phyloP scores from a whole-genome alignment of 2,329 filamentous ascomycete genomes.

The Trichoderma asperellum region DNA sequence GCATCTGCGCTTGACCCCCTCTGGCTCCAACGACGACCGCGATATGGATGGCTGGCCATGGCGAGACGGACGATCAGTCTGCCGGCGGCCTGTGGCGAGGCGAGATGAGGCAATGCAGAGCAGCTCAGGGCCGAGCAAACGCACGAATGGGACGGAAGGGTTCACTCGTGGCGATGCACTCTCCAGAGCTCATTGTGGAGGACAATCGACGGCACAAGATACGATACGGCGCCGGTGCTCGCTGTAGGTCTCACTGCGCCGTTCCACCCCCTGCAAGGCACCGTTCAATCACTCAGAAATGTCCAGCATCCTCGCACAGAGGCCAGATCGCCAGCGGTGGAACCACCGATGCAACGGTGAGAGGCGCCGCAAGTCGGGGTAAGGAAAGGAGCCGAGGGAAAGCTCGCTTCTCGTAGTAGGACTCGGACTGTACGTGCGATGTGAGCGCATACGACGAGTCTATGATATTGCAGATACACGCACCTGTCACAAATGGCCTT shows the following conservation, averaged over 20 bases:
- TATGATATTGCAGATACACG: background rate
- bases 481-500: background rate
- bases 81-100: background rate
- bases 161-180: background rate
- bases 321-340: conserved; percentile 29
- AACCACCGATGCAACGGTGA: conserved; percentile 29
- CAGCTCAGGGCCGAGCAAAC: background rate
- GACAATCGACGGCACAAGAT: background rate
- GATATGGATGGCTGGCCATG: background rate
- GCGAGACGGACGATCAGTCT: background rate
- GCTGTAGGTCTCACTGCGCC: conserved; percentile 6
- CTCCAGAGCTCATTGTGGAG: background rate
- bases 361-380: conserved; percentile 23
- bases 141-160: background rate
- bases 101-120: background rate
- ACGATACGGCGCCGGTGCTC: background rate
- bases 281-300: conserved; percentile 14
- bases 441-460: background rate
- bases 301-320: conserved; percentile 16
- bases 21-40: background rate
- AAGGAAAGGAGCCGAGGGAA: background rate
- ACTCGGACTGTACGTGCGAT: background rate
- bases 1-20: conserved; percentile 33
- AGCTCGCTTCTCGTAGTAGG: background rate
- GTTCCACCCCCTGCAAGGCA: conserved; percentile 28